Percentiles rank a stretch among this genome's conserved stretches.
Conservation (phyloP, 164 flowering plant species). For the Nymphaea colorata region DNA sequence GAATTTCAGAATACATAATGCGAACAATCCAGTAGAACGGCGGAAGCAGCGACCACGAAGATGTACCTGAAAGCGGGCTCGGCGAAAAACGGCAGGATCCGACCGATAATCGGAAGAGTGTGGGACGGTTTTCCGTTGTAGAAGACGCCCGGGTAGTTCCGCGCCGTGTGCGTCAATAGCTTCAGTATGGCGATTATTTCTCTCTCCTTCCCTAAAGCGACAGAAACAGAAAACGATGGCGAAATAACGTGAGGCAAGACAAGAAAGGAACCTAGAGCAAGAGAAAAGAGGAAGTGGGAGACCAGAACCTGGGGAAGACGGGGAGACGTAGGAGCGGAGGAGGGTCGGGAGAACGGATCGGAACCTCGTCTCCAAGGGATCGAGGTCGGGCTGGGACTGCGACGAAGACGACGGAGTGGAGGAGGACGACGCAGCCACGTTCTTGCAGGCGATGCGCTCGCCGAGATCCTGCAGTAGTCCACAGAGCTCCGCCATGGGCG, state of each 20-base stretch:
- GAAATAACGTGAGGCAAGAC: slow-evolving; percentile 4
- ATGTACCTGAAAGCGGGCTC: slow-evolving; percentile 69
- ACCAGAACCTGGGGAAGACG: slow-evolving; percentile 49
- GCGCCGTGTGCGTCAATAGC: slow-evolving; percentile 65
- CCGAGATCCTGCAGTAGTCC: slow-evolving; percentile 92
- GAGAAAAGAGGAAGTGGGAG: not conserved
- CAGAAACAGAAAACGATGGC: not conserved
- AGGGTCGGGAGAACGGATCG: slow-evolving; percentile 89
- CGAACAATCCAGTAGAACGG: too few relatives aligned
- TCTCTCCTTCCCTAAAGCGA: slow-evolving; percentile 63
- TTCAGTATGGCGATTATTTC: slow-evolving; percentile 80
- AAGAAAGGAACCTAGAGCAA: slow-evolving; percentile 6
- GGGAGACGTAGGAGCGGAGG: slow-evolving; percentile 64
- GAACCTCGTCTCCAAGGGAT: slow-evolving; percentile 46
- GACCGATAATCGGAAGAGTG: slow-evolving; percentile 65
- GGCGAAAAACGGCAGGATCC: slow-evolving; percentile 73
- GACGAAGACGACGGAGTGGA: too few relatives aligned
- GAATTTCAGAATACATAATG: too few relatives aligned
- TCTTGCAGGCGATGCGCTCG: slow-evolving; percentile 48
- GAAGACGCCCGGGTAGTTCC: slow-evolving; percentile 80
- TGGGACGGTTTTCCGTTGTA: slow-evolving; percentile 65
- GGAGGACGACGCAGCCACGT: too few relatives aligned
- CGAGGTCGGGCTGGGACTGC: slow-evolving; percentile 38
- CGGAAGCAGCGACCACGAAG: not conserved
- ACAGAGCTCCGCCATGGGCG: slow-evolving; percentile 56